Base-by-base conservation (phyloP, 2,329 filamentous ascomycete species). In the Aspergillus novofumigatus region DNA sequence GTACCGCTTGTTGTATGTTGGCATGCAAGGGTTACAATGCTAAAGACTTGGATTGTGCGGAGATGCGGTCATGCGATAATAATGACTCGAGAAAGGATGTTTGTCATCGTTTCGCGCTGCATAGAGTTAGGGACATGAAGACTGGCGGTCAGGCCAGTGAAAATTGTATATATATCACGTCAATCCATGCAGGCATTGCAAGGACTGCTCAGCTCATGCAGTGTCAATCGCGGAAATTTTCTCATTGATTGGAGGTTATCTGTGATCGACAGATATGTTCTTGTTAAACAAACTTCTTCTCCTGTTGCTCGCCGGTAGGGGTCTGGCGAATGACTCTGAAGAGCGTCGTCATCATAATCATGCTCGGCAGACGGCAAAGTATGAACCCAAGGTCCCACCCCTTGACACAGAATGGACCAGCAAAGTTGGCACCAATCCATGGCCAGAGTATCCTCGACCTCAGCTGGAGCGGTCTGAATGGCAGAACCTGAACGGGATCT, bases 401-500 rank as follows among this genome's bases (percentile, higher is more conserved):
- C 63, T 79, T 49, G 72, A 70, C 14, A 80, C 76, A 1, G 65
- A 69, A 9, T 81, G 79, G 79, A 81, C 78, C 0, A 67, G 74
- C 38, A 69, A 75, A 25, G 77, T 79, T 4, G 79, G 79, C 17
- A 79, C 74, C 1, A 71, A 77, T 51, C 78, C 79, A 0, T 81
- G 79, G 79, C 77, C 78, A 7, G 78, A 80, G 55, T 80, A 81
- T 60, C 79, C 78, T 9, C 70, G 79, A 28, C 79, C 78, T 5
- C 77, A 77, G 54, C 65, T 80, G 42, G 68, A 78, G 54, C 73
- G 79, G 2, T 64, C 74, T n/a, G 61, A 75, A n/a, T 81, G 79
- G 79, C 72, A 78, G 64, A 80, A 76, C 38, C 67, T 81, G 41
- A 81, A 81, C 50, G 79, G 79, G 1, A 69, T 80, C 2, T 81